Base-by-base conservation (phyloP, 1,284 basidiomycete species). In the Phenoliferia sp. region DNA sequence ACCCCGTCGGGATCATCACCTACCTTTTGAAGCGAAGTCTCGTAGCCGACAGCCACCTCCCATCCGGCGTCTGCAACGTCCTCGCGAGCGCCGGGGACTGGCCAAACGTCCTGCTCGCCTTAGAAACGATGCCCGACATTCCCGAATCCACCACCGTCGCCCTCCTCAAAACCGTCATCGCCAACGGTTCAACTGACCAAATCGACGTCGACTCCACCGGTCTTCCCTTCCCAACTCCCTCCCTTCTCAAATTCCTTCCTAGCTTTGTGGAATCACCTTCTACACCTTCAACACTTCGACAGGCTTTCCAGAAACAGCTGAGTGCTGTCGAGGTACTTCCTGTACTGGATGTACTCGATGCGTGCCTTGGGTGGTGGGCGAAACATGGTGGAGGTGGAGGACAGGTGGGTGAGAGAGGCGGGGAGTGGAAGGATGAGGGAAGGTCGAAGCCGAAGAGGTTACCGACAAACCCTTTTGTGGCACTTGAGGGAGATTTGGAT, bases 51-150 rank as follows among this genome's bases (percentile, higher is more conserved):
- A 63, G 66, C 32, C 69, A 68, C 55, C 5, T 73, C 56, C 59
- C 63, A 9, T 67, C 67, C 2, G 69, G 72, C 17, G 52, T 73
- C 22, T 62, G 64, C 36, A 48, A 64, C 17, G 62, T 54, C 58
- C 64, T 73, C 22, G 69, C 69, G 3, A 59, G 64, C 10, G 69
- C 69, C 1, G 69, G 64, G 4, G 69, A 73, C 35, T 73, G 72
- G 71, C 29, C 48, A 12, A 73, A 71, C 66, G 55, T 71, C 61
- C 39, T 67, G 2, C 35, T 61, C 22, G 69, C 69, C 7, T 68
- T 73, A 35, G 36, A 50, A 22, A 60, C 68, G 10, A 54, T 73
- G 9, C 50, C 68, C 58, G 72, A 73, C 68, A 68, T 73, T 4
- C 62, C 69, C 16, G 72, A 73, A 31, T 33, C 69, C 10, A 71